Percentiles rank a stretch among this genome's conserved stretches.
Conservation (phyloP, 371 early-diverging fungal species). For the Choanephora cucurbitarum region DNA sequence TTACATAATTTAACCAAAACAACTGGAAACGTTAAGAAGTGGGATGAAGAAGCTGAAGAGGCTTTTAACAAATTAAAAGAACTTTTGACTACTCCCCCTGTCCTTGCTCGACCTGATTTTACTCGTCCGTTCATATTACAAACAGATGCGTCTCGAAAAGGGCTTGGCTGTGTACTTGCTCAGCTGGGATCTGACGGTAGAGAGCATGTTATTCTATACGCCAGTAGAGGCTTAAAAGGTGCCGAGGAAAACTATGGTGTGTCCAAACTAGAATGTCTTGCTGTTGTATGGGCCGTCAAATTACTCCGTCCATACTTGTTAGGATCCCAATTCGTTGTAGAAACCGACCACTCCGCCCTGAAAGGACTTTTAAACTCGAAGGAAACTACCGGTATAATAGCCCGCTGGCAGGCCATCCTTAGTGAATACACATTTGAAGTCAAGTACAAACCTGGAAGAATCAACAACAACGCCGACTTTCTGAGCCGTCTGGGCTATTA, state of each 20-base stretch:
- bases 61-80: slow-evolving; percentile 4
- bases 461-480: slow-evolving; percentile 4
- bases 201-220: neutral
- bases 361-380: neutral
- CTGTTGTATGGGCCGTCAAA: slow-evolving; percentile 3
- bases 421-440: slow-evolving; percentile 3
- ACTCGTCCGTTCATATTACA: neutral
- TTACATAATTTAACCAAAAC: slow-evolving; percentile 4
- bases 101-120: neutral
- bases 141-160: neutral
- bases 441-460: slow-evolving; percentile 6
- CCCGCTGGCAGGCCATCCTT: neutral
- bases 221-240: neutral
- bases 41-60: neutral
- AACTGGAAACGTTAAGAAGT: neutral
- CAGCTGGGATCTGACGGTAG: neutral
- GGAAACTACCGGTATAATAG: slow-evolving; percentile 3
- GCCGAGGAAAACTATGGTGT: slow-evolving; percentile 5
- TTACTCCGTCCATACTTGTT: neutral
- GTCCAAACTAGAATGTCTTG: slow-evolving; percentile 7
- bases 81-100: neutral
- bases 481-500: neutral
- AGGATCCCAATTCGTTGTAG: neutral
- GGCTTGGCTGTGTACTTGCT: neutral
- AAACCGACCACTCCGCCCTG: neutral